Conservation (phyloP, 345 rosid species). For the Xanthoceras sorbifolium region DNA sequence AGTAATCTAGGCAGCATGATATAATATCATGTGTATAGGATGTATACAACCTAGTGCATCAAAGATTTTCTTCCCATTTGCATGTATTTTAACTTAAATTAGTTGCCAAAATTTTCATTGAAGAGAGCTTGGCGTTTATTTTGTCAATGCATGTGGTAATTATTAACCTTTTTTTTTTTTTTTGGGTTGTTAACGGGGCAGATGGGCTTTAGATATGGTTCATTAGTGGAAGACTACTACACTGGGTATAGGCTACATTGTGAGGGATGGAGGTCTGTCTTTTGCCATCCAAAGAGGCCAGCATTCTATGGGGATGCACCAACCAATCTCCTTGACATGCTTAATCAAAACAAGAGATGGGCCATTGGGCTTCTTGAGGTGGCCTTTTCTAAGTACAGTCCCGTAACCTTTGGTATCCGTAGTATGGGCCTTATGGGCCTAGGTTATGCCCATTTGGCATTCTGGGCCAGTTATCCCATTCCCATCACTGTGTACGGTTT, state of each 20-base stretch:
- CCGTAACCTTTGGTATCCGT: slow-evolving; percentile 49
- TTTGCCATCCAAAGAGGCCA: slow-evolving; percentile 56
- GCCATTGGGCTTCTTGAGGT: slow-evolving; percentile 59
- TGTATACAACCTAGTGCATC: too few relatives aligned
- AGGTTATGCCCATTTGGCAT: slow-evolving; percentile 39
- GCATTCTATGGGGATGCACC: slow-evolving; percentile 73
- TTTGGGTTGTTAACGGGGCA: too few relatives aligned
- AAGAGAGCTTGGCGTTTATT: background rate
- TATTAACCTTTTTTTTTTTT: too few relatives aligned
- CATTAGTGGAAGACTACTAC: slow-evolving; percentile 68
- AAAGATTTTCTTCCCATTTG: too few relatives aligned
- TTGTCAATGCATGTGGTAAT: background rate
- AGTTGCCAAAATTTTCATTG: too few relatives aligned
- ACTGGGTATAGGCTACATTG: slow-evolving; percentile 59
- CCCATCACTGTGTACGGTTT: slow-evolving; percentile 53
- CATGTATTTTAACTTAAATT: too few relatives aligned
- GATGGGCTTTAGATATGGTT: slow-evolving; percentile 72
- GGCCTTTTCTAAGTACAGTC: slow-evolving; percentile 36
- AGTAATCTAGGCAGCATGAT: too few relatives aligned
- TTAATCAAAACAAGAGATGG: slow-evolving; percentile 72
- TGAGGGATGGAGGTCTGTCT: slow-evolving; percentile 68
- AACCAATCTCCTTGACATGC: slow-evolving; percentile 37
- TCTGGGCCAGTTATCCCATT: slow-evolving; percentile 54
- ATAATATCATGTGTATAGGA: too few relatives aligned
- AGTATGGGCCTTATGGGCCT: slow-evolving; percentile 44